Evolutionary conservation across 306 rosid genomes (phyloP), one percentile per base, ranked within the genome.

Genomic region (Vigna reflexopilosa): DNA sequence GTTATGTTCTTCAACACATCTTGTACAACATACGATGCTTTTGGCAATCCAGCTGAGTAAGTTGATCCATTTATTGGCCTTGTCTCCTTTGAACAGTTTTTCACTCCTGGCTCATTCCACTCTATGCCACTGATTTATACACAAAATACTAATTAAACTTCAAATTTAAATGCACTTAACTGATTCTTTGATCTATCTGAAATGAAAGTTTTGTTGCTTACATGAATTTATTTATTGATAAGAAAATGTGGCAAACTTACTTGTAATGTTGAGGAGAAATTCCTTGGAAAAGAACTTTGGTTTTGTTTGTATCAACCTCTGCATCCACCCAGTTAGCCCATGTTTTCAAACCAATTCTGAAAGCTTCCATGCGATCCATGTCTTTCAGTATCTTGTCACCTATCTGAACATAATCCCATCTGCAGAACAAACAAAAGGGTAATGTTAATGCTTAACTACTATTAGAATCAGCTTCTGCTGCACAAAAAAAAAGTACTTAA

Each of bases 331-430:
- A 91, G 0, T 84, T 83, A 45, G 88, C 93, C 97, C 97, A 91
- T 40, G 94, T 90, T 26, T 84, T 87, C 45, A 91, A 80, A 51
- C 77, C 97, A 32, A 19, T 70, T 58, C 24, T 77, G 77, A 89
- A 91, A 28, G 94, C 93, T 67, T 67, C 87, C 93, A 91, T 89
- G 7, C 90, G 81, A 80, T 91, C 92, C 89, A 91, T 89, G 84
- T 89, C 91, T 81, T 88, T 72, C 36, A 80, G 16, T 54, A 67
- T 82, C 32, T 78, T 71, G 20, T 85, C 22, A 2, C 87, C 93
- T 62, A 77, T 67, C 86, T 89, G 82, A 85, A 91, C 44, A 56
- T 89, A 89, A 78, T 91, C 97, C 93, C 93, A 91, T 70, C 97
- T 91, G 81, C 79, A 84, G 4, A 42, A 63, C 1, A 52, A 42